Conservation (phyloP, 2,329 filamentous ascomycete species). For the Colletotrichum caudatum region DNA sequence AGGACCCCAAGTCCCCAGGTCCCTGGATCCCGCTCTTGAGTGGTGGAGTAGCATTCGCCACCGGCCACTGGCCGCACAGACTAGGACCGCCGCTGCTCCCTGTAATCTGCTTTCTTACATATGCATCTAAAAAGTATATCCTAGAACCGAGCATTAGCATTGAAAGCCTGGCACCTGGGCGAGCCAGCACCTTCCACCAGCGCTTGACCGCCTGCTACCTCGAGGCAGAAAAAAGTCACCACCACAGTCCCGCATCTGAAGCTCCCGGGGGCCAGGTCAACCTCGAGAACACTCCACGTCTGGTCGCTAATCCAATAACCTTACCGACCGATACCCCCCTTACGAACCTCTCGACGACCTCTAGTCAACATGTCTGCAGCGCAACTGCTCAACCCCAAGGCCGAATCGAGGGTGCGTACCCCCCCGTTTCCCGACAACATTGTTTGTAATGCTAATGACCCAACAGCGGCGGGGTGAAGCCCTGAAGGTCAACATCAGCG, state of each 20-base stretch:
- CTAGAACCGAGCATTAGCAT: background rate
- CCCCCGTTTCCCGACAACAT: constrained; percentile 40
- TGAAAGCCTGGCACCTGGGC: constrained; percentile 13
- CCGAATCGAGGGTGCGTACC: constrained; percentile 88
- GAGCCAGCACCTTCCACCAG: constrained; percentile 41
- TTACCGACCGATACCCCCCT: constrained; percentile 39
- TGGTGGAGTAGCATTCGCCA: constrained; percentile 7
- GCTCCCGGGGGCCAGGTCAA: constrained; percentile 38
- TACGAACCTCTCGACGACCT: constrained; percentile 38
- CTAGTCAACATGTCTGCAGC: constrained; percentile 84
- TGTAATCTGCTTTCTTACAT: rapidly evolving
- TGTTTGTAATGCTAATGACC: constrained; percentile 58
- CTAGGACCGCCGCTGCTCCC: background rate
- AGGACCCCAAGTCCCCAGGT: constrained; percentile 12
- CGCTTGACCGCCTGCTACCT: constrained; percentile 39
- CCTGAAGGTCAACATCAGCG: constrained; percentile 95
- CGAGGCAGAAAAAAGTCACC: constrained; percentile 42
- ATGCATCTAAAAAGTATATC: constrained; percentile 1
- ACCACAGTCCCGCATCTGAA: constrained; percentile 42
- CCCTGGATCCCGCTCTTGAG: constrained; percentile 19
- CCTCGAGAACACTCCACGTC: constrained; percentile 41
- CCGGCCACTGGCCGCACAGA: constrained; percentile 23
- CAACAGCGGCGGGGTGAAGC: constrained; percentile 92
- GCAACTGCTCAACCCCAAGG: constrained; percentile 98
- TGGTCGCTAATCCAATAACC: constrained; percentile 39